Conservation (phyloP, 306 rosid species). For the Pterocarpus santalinus region DNA sequence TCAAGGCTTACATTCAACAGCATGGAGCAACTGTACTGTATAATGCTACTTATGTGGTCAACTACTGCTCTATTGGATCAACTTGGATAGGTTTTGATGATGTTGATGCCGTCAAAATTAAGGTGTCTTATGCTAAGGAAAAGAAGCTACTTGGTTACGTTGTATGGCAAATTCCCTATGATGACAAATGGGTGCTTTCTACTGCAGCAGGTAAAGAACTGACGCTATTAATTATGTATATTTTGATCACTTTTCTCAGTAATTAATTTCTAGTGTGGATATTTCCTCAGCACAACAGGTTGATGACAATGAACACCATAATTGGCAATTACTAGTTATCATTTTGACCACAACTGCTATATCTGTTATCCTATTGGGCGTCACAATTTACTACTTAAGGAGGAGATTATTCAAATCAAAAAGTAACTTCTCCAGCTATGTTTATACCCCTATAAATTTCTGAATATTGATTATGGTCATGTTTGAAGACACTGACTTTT, state of each 20-base stretch:
- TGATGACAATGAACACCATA: not conserved
- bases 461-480: no score
- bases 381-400: not conserved
- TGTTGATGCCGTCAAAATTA: conserved; percentile 35
- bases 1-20: conserved; percentile 23
- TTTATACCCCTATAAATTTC: not conserved
- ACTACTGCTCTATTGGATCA: conserved; percentile 44
- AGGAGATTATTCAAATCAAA: conserved; percentile 22
- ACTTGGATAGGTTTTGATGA: conserved; percentile 57
- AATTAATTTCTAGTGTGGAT: not conserved
- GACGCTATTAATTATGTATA: not conserved
- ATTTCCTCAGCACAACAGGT: conserved; percentile 16
- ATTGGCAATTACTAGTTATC: not conserved
- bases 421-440: conserved; percentile 5
- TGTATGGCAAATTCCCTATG: conserved; percentile 44
- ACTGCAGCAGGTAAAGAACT: conserved; percentile 2
- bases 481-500: not conserved
- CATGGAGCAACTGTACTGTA: conserved; percentile 28
- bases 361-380: not conserved
- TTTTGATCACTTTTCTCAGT: not conserved
- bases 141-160: conserved; percentile 46
- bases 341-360: not conserved
- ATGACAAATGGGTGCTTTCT: conserved; percentile 42
- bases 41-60: conserved; percentile 50
- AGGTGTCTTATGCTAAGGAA: conserved; percentile 57